Conservation (phyloP, 805 yeast species). For the Ogataea zsoltii region DNA sequence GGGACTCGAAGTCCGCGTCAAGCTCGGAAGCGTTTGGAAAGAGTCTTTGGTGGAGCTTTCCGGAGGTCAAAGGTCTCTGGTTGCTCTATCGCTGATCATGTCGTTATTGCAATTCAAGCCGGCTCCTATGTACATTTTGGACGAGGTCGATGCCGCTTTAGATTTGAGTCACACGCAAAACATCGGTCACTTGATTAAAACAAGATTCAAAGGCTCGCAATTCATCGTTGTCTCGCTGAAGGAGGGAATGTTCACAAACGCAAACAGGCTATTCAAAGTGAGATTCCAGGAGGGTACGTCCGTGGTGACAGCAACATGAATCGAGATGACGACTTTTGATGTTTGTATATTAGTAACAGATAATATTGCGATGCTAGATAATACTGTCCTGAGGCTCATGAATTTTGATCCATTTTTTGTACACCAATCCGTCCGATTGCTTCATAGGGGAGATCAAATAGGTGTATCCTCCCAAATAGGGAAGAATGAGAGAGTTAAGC, state of each 20-base stretch:
- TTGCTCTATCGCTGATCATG: constrained; percentile 88
- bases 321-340: too few species aligned
- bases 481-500: constrained; percentile 16
- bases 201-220: constrained; percentile 92
- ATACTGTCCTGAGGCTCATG: not conserved
- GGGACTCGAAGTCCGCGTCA: constrained; percentile 89
- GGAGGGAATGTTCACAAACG: constrained; percentile 98
- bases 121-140: constrained; percentile 97
- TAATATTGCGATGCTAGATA: not conserved
- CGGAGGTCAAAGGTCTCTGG: constrained; percentile 95
- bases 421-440: constrained; percentile 24
- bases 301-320: constrained; percentile 70
- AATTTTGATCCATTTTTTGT: constrained; percentile 24
- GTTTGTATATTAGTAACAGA: not conserved
- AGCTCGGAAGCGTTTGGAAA: constrained; percentile 92
- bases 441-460: constrained; percentile 10
- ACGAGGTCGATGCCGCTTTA: constrained; percentile 97
- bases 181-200: constrained; percentile 93
- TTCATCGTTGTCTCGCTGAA: constrained; percentile 95
- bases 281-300: constrained; percentile 97
- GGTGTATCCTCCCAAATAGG: constrained; percentile 16
- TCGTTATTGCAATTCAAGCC: constrained; percentile 94
- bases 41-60: constrained; percentile 91
- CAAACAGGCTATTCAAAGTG: constrained; percentile 90
- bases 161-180: constrained; percentile 97